Base-by-base conservation (phyloP, 495 filamentous ascomycete genomes). In the Platismatia glauca region DNA sequence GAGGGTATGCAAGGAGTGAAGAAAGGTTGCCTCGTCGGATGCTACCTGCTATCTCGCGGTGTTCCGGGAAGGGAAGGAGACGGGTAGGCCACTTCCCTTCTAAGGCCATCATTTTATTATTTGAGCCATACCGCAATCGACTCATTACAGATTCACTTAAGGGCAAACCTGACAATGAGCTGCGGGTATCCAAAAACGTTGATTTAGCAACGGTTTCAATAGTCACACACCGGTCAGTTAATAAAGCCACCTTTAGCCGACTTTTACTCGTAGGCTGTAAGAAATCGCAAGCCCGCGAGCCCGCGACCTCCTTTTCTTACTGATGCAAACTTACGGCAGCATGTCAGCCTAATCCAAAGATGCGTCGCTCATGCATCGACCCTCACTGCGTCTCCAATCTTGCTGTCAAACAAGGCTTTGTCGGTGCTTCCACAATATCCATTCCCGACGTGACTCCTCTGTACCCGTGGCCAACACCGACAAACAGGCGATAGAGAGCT, bases 321-420 rank as follows among this genome's bases (percentile, higher is more conserved):
- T n/a, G n/a, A n/a, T n/a, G n/a, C n/a, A n/a, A n/a, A n/a, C n/a
- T n/a, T n/a, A 44, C 24, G 24, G 27, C 34, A 56, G 41, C 29
- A 62, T 62, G 60, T 39, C 52, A 56, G 52, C 39, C n/a, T 39
- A 56, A n/a, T 41, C 38, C 24, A 31, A 62, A 33, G 13, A 62
- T 62, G 60, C 27, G 20, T 62, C 35, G 60, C 60, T 56, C 60
- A 62, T 62, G 60, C 29, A 56, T 62, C 50, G 9, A 35, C 39
- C 50, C 29, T 41, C 52, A 22, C 6, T 35, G 43, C 60, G 52
- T 34, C 12, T 55, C 27, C 39, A 38, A 38, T 53, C 39, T 43
- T 46, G 60, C 50, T 55, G 29, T 46, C 53, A 24, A 12, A 13
- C 27, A 13, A 46, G 13, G 11, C 20, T 39, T n/a, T 13, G 18